Conservation (phyloP, 2,329 filamentous ascomycete genomes). For the Ambrosiella cleistominuta region DNA sequence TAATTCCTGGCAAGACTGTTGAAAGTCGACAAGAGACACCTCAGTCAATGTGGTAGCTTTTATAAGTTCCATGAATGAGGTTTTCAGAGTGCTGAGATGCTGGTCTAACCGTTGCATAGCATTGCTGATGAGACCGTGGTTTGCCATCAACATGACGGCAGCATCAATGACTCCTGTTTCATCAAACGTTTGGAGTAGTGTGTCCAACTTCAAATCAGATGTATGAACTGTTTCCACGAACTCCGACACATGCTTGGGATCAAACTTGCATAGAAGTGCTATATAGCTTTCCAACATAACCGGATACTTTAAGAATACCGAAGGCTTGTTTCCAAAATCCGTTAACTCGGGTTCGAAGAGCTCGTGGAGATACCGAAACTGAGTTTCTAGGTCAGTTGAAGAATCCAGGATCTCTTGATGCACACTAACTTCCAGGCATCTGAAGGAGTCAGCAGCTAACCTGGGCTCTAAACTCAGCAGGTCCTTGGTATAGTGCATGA, state of each 20-base stretch:
- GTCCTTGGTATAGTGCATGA: slow-evolving; percentile 46
- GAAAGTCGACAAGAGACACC: slow-evolving; percentile 26
- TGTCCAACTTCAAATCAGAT: slow-evolving; percentile 60
- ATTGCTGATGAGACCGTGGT: slow-evolving; percentile 64
- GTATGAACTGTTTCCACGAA: slow-evolving; percentile 64
- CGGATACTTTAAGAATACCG: slow-evolving; percentile 26
- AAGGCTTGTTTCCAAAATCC: slow-evolving; percentile 15
- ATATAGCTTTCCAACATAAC: slow-evolving; percentile 70
- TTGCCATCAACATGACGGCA: slow-evolving; percentile 74
- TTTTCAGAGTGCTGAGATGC: slow-evolving; percentile 65
- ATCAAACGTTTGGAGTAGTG: slow-evolving; percentile 74
- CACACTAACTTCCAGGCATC: slow-evolving; percentile 42
- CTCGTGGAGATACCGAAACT: slow-evolving; percentile 60
- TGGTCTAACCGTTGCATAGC: slow-evolving; percentile 74
- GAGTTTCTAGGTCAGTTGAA: slow-evolving; percentile 42
- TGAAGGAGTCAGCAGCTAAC: slow-evolving; percentile 47
- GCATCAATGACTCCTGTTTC: slow-evolving; percentile 80
- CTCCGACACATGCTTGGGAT: slow-evolving; percentile 65
- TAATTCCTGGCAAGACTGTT: slow-evolving; percentile 54
- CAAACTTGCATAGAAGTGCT: slow-evolving; percentile 75
- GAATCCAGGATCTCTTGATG: slow-evolving; percentile 45
- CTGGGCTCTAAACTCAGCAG: slow-evolving; percentile 50
- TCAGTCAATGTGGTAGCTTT: slow-evolving; percentile 21
- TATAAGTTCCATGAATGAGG: slow-evolving; percentile 57
- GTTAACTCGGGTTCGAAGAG: slow-evolving; percentile 46